These are phyloP conservation scores for Drechslerella stenobrocha DNA, from an alignment of 2,329 filamentous ascomycete species.

Conservation along the genomic window DNA sequence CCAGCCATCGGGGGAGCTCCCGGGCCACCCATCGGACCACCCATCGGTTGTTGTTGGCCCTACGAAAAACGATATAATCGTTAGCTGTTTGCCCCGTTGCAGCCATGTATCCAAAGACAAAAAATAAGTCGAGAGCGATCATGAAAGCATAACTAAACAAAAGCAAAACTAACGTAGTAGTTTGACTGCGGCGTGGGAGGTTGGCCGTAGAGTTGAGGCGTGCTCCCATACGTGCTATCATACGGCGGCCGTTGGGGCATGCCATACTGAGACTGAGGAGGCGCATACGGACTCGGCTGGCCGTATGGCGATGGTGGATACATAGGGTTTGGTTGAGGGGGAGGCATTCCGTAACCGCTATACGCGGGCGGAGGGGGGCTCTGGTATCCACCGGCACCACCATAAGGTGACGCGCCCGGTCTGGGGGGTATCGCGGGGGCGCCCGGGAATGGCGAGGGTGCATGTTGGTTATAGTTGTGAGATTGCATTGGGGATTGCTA, in stretches of 20 bases:
- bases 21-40: constrained; percentile 32
- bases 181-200: constrained; percentile 22
- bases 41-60: constrained; percentile 45
- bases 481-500: constrained; percentile 41
- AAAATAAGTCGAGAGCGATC: constrained; percentile 13
- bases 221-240: constrained; percentile 27
- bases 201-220: constrained; percentile 37
- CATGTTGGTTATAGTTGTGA: constrained; percentile 24
- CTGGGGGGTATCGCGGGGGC: constrained; percentile 37
- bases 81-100: constrained; percentile 14
- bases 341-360: constrained; percentile 22
- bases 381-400: constrained; percentile 36
- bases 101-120: neutral
- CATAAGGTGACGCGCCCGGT: constrained; percentile 29
- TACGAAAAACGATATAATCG: too few relatives aligned
- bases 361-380: constrained; percentile 23
- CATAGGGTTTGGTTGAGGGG: constrained; percentile 11
- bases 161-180: constrained; percentile 47
- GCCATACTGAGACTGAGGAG: constrained; percentile 30
- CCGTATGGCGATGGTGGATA: constrained; percentile 22
- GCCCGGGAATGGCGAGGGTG: constrained; percentile 21
- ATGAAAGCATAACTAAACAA: constrained; percentile 1
- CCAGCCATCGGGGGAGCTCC: constrained; percentile 14
- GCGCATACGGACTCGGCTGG: constrained; percentile 37
- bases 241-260: constrained; percentile 25